These are phyloP conservation scores for Heimioporus retisporus DNA, from an alignment of 1,284 basidiomycete genomes.

Conservation along the genomic window DNA sequence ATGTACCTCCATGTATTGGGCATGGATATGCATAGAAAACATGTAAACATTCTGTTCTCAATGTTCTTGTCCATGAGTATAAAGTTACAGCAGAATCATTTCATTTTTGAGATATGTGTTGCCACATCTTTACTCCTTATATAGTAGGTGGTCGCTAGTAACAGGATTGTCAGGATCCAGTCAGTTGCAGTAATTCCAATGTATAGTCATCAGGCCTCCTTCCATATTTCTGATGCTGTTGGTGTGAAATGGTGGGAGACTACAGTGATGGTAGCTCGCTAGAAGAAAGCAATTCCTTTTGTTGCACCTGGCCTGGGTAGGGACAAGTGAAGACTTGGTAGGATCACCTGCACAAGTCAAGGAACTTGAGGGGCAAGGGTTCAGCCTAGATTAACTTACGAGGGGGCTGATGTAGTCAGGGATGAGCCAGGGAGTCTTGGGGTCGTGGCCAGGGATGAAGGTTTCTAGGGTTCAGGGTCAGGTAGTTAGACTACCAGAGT, in stretches of 20 bases:
- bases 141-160: not conserved
- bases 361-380: too few relatives aligned
- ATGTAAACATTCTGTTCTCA: constrained; percentile 8
- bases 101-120: constrained; percentile 16
- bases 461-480: too few relatives aligned
- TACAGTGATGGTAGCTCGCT: too few relatives aligned
- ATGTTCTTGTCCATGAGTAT: constrained; percentile 9
- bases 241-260: constrained; percentile 1
- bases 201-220: not conserved
- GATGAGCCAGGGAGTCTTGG: too few relatives aligned
- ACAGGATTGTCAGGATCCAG: constrained; percentile 8
- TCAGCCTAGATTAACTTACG: too few relatives aligned
- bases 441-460: too few relatives aligned
- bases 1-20: constrained; percentile 12
- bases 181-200: constrained; percentile 5
- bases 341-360: too few relatives aligned
- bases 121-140: not conserved
- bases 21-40: constrained; percentile 23
- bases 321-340: too few relatives aligned
- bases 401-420: too few relatives aligned
- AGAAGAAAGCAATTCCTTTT: too few relatives aligned
- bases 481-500: too few relatives aligned
- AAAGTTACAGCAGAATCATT: not conserved
- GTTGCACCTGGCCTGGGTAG: too few relatives aligned
- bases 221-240: constrained; percentile 11